phyloP scores from a whole-genome alignment of 1,284 basidiomycete species.

The Ustilago cynodontis region DNA sequence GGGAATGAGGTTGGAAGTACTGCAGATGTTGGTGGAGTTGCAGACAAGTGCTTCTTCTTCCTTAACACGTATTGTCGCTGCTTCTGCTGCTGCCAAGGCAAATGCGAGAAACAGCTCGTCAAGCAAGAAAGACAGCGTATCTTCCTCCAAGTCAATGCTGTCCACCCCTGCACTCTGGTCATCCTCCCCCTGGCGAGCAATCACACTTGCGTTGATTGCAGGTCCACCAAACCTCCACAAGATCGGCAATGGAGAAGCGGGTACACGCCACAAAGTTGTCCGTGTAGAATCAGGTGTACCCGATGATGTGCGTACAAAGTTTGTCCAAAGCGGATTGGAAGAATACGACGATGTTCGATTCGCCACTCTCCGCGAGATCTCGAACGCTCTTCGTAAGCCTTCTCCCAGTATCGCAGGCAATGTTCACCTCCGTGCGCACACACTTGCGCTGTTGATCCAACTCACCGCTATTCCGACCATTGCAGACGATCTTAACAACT shows the following conservation, averaged over 20 bases:
- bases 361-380: conserved; percentile 89
- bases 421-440: conserved; percentile 74
- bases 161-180: conserved; percentile 39
- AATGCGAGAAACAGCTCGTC: conserved; percentile 6
- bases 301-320: conserved; percentile 56
- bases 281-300: conserved; percentile 34
- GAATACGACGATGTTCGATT: conserved; percentile 82
- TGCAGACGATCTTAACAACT: conserved; percentile 81
- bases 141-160: conserved; percentile 5
- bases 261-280: conserved; percentile 27
- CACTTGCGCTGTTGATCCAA: conserved; percentile 81
- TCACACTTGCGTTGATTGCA: conserved; percentile 47
- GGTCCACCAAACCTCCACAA: conserved; percentile 44
- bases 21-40: conserved; percentile 47
- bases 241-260: conserved; percentile 38
- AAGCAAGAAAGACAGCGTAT: conserved; percentile 18
- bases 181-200: conserved; percentile 49
- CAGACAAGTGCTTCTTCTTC: conserved; percentile 45
- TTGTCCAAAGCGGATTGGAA: conserved; percentile 60
- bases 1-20: conserved; percentile 35
- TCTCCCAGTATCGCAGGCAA: conserved; percentile 43
- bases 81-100: conserved; percentile 14
- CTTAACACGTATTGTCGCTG: conserved; percentile 25
- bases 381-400: conserved; percentile 40
- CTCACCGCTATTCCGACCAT: conserved; percentile 85